These are phyloP conservation scores for Chytriomyces sp. DNA, from an alignment of 192 early-diverging fungal species.

Conservation along the genomic window DNA sequence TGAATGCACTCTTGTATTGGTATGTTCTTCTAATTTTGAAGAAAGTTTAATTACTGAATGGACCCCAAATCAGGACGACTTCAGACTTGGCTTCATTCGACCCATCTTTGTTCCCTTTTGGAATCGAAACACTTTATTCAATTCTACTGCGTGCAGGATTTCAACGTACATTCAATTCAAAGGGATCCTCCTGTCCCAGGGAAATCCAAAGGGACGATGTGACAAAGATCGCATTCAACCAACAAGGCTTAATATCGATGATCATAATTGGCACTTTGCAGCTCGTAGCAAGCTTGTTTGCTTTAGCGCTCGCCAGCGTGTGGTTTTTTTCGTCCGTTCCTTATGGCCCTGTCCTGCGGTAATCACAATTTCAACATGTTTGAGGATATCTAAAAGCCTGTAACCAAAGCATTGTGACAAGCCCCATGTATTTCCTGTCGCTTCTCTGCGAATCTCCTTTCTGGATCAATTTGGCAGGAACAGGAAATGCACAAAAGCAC, in stretches of 20 bases:
- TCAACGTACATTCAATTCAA: slow-evolving; percentile 11
- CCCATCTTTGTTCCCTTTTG: slow-evolving; percentile 14
- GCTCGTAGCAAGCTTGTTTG: not conserved
- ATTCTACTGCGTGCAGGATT: slow-evolving; percentile 27
- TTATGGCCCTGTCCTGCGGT: not conserved
- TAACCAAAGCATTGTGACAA: not conserved
- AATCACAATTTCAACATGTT: too few species aligned
- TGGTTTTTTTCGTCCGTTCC: slow-evolving; percentile 19
- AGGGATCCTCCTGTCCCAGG: not conserved
- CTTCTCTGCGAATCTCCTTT: slow-evolving; percentile 23
- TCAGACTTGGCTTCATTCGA: slow-evolving; percentile 27
- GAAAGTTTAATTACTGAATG: too few species aligned
- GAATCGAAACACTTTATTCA: slow-evolving; percentile 31
- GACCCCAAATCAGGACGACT: too few species aligned
- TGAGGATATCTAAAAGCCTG: too few species aligned
- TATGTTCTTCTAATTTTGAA: too few species aligned
- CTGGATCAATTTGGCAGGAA: slow-evolving; percentile 10
- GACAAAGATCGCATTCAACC: not conserved
- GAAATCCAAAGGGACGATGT: not conserved
- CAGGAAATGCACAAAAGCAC: slow-evolving; percentile 26
- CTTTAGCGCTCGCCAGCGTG: not conserved
- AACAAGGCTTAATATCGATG: not conserved
- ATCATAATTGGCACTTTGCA: slow-evolving; percentile 2
- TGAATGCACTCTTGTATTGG: slow-evolving; percentile 32
- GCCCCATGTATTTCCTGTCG: slow-evolving; percentile 22